These are phyloP conservation scores for Diplocarpon rosae DNA, from an alignment of 2,329 filamentous ascomycete genomes.

Conservation along the genomic window DNA sequence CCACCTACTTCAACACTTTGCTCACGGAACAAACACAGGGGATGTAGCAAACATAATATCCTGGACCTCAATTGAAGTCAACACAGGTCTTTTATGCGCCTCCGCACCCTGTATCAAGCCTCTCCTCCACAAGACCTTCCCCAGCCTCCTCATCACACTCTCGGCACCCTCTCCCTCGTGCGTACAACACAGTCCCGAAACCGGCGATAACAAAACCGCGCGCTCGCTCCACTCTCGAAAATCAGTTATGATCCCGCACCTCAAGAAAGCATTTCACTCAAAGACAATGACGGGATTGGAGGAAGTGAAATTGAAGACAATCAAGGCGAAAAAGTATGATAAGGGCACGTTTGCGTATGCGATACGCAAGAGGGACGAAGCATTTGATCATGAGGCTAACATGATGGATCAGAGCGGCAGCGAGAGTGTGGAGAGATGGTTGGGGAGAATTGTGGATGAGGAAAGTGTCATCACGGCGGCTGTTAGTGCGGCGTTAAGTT, in stretches of 20 bases:
- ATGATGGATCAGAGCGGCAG: background rate
- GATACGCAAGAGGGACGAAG: constrained; percentile 1
- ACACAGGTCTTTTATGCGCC: constrained; percentile 13
- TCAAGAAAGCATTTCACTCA: background rate
- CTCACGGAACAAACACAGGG: background rate
- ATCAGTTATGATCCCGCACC: too few species aligned
- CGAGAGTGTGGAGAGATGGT: constrained; percentile 1
- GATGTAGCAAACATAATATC: constrained; percentile 9
- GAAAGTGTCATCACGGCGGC: background rate
- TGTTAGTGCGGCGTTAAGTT: background rate
- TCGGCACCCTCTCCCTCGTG: background rate
- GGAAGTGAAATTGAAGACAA: constrained; percentile 3
- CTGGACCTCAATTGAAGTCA: constrained; percentile 15
- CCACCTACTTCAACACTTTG: too few species aligned
- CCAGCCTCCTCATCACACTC: constrained; percentile 1
- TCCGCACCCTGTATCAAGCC: constrained; percentile 9
- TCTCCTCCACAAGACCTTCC: constrained; percentile 9
- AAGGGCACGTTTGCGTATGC: constrained; percentile 1
- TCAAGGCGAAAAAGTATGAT: background rate
- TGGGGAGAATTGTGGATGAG: background rate
- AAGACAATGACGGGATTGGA: background rate
- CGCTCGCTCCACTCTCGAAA: background rate
- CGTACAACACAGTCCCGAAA: too few species aligned
- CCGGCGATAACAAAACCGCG: background rate
- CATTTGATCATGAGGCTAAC: background rate